Percentiles rank a stretch among this genome's conserved stretches.
Evolutionary conservation across 331 rosid species (phyloP).

Genomic region (Erythrophleum ivorense): DNA sequence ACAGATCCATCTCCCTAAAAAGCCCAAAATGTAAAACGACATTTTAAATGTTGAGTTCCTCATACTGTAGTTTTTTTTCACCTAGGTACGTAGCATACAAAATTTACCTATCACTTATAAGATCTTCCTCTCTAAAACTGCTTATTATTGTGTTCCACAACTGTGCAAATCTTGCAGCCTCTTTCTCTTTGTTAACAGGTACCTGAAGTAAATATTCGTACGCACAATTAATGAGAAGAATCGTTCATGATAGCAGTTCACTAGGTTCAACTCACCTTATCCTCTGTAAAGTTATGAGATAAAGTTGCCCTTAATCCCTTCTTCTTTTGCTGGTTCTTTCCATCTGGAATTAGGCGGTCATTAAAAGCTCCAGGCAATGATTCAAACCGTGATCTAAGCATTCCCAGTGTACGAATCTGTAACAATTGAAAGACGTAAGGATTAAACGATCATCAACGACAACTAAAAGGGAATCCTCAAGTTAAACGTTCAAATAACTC

Average conservation of each 20-base stretch:
- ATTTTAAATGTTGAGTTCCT: too few species aligned
- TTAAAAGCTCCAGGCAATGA: slow-evolving; percentile 91
- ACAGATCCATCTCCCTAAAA: slow-evolving; percentile 86
- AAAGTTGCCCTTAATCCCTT: slow-evolving; percentile 85
- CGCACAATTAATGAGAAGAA: too few species aligned
- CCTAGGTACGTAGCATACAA: too few species aligned
- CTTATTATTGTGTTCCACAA: slow-evolving; percentile 88
- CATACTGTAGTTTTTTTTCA: slow-evolving; percentile 1
- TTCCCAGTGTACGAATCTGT: slow-evolving; percentile 96
- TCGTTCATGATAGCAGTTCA: too few species aligned
- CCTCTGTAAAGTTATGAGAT: slow-evolving; percentile 63
- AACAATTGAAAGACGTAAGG: slow-evolving; percentile 36
- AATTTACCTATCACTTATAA: slow-evolving; percentile 78
- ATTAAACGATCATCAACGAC: background rate
- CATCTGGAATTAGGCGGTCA: slow-evolving; percentile 74
- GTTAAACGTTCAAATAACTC: too few species aligned
- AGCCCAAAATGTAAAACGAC: slow-evolving; percentile 24
- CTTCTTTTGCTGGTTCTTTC: slow-evolving; percentile 72
- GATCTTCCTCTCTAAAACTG: slow-evolving; percentile 95
- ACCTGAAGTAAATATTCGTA: slow-evolving; percentile 50
- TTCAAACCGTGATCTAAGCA: slow-evolving; percentile 92
- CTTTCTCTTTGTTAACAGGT: slow-evolving; percentile 72
- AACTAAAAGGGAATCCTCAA: background rate
- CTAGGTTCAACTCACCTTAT: slow-evolving; percentile 32
- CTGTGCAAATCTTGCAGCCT: slow-evolving; percentile 90